A percentile compares a stretch with the other conserved stretches of the same genome.
These are phyloP conservation scores for Pluteus cervinus DNA, from an alignment of 768 basidiomycete species.

Conservation along the genomic window DNA sequence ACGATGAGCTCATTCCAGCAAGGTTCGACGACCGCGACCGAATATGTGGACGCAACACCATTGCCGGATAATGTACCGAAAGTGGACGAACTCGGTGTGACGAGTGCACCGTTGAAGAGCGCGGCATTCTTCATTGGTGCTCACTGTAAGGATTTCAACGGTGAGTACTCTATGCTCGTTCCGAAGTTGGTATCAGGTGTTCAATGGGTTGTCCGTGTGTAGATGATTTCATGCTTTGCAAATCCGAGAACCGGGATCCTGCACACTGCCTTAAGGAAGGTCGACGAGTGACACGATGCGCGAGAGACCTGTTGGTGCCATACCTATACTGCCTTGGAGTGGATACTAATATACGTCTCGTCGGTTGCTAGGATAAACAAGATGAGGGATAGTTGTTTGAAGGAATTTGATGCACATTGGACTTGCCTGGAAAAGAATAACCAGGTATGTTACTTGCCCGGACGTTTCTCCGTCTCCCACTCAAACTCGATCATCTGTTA, in stretches of 20 bases:
- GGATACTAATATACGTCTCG: background rate
- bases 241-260: conserved; percentile 84
- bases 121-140: conserved; percentile 97
- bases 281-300: conserved; percentile 90
- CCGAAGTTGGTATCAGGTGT: conserved; percentile 1
- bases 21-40: conserved; percentile 39
- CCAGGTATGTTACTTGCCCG: conserved; percentile 56
- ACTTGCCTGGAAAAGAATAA: conserved; percentile 91
- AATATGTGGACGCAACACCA: conserved; percentile 61
- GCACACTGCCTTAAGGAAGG: conserved; percentile 95
- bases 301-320: conserved; percentile 80
- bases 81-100: conserved; percentile 83
- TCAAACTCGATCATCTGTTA: conserved; percentile 2
- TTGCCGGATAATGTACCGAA: conserved; percentile 61
- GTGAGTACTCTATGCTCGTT: conserved; percentile 37
- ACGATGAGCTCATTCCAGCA: conserved; percentile 51
- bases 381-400: conserved; percentile 86
- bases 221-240: conserved; percentile 83
- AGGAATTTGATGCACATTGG: conserved; percentile 90
- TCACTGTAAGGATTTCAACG: conserved; percentile 94
- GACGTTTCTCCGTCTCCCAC: background rate
- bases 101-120: conserved; percentile 91
- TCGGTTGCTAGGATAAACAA: conserved; percentile 71
- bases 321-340: background rate
- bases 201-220: conserved; percentile 3